Conservation (phyloP, 495 filamentous ascomycete species). For the Neurospora terricola region DNA sequence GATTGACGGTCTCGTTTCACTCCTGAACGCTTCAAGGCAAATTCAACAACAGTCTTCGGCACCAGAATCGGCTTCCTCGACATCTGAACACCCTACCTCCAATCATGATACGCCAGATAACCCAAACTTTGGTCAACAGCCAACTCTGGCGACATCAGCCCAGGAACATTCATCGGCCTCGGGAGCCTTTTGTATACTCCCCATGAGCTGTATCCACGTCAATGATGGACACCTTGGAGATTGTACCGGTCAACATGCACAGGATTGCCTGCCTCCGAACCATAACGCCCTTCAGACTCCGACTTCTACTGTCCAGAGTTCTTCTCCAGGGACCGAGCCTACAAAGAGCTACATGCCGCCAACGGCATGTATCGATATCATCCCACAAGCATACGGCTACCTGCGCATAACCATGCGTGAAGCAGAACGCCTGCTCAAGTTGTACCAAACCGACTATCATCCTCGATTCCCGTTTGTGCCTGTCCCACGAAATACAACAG, state of each 20-base stretch:
- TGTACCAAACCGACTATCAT: slow-evolving; percentile 12
- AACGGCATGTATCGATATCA: slow-evolving; percentile 7
- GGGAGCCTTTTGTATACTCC: neutral
- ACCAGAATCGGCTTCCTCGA: neutral
- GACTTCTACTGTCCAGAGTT: neutral
- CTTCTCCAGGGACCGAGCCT: neutral
- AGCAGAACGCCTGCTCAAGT: slow-evolving; percentile 4
- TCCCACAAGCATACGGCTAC: slow-evolving; percentile 3
- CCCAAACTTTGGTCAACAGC: neutral
- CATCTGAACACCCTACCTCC: neutral
- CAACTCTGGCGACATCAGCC: neutral
- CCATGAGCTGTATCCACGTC: neutral
- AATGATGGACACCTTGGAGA: neutral
- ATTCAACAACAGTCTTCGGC: slow-evolving; percentile 6
- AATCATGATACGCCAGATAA: neutral
- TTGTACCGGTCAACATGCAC: neutral
- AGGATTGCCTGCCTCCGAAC: neutral
- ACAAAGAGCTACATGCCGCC: neutral
- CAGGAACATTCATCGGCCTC: neutral
- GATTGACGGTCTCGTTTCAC: slow-evolving; percentile 22
- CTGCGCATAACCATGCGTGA: slow-evolving; percentile 9
- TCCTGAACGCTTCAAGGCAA: slow-evolving; percentile 15
- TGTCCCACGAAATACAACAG: slow-evolving; percentile 3
- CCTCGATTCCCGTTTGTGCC: slow-evolving; percentile 20
- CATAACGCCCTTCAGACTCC: neutral